Base-by-base conservation (phyloP, 192 early-diverging fungal species). In the Endogone sp. region DNA sequence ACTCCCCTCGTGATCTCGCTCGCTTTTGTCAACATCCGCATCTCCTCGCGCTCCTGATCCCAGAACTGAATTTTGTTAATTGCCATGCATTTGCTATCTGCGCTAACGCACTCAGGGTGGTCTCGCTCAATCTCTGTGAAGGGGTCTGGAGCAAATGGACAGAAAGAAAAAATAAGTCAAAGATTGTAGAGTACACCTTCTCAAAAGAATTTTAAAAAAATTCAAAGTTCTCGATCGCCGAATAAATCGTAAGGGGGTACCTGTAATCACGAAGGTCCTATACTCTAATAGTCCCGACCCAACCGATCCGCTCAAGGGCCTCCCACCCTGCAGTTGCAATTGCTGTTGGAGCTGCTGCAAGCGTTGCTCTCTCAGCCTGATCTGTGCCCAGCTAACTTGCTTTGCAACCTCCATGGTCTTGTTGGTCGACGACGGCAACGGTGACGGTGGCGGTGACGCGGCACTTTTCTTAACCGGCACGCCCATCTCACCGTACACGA, bases 31-130 rank as follows among this genome's bases (percentile, higher is more conserved):
- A 85, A 57, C 56, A 75, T 32, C 10, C 74, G 62, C 84, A 85
- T 85, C 71, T 85, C 81, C 44, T 81, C 77, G 21, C 79, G 65
- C 59, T 85, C 84, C 65, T 75, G 76, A 29, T 82, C 84, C 70
- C 69, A 72, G 61, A 85, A 82, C 58, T 81, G 73, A 4, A 85
- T 68, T 63, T 72, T 77, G 69, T 85, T 71, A 30, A 65, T 57
- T 2, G 65, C 29, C 29, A 63, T 49, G 1, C 81, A 79, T 23
- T 70, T 27, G 29, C 60, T 71, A 20, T 78, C 66, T 22, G 81
- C 44, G 2, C 71, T 69, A 0, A 85, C 71, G 55, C 79, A 49
- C 22, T 81, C 75, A 0, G 78, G 75, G 62, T 74, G 79, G 22
- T 79, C 70, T 25, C 75, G 57, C 65, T 82, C 79, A 30, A 85